Evolutionary conservation across 2,329 filamentous ascomycete species (phyloP), one percentile per base, ranked within the genome.

Genomic region (Scytalidium lignicola): DNA sequence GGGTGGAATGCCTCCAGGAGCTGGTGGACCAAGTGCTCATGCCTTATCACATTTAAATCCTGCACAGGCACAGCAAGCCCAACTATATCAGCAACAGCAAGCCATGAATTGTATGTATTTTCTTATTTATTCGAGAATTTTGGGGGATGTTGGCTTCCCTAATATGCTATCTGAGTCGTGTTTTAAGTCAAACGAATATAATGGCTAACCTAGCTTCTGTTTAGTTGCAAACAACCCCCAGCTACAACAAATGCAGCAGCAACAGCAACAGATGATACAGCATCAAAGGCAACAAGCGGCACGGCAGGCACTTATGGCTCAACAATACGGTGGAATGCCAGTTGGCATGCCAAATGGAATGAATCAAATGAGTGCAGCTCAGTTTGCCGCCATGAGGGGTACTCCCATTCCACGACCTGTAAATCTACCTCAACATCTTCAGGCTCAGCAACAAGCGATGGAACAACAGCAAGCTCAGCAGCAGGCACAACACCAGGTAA

Each of bases 11-110:
- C 85, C 86, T 55, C 85, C 84, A 23, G 81, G 85, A 53, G 76
- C 74, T 47, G 66, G 67, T 29, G 67, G 65, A 46, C 73, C 74
- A 44, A 86, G 82, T 67, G 78, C 80, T 51, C 86, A 89, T 68
- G 83, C 83, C 17, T 70, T 90, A 59, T 83, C 85, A 62, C 87
- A 91, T 63, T 65, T 90, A 47, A 87, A 75, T 62, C 84, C 85
- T 17, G 53, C 45, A 18, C 70, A 72, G 51, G 67, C 69, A 47
- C 55, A 57, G 43, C 59, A 61, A 41, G 53, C 55, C 20, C 79
- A 69, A 32, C 67, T 70, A 64, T 67, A 70, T 54, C 65, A 68
- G 51, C 69, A 72, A 47, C 71, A 69, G 46, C 70, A 69, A 48
- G 53, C 53, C 39, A 64, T 48, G 47, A 50, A 52, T 47, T 60